Conservation (phyloP, 495 filamentous ascomycete species). For the Podospora bellae-mahoneyi region DNA sequence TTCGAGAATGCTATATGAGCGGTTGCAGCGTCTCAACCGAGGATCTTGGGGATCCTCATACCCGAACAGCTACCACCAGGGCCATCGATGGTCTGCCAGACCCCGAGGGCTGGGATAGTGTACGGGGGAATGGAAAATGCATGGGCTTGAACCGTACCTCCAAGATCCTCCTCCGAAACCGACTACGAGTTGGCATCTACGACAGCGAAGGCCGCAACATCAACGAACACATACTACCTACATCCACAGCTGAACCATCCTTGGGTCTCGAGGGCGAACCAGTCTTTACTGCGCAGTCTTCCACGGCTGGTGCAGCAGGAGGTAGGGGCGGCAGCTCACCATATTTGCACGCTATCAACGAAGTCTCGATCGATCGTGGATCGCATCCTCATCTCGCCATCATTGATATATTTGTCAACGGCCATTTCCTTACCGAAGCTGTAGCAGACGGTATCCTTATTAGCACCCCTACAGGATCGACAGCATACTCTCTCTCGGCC, state of each 20-base stretch:
- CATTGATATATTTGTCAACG: conserved; percentile 81
- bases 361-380: conserved; percentile 89
- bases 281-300: not conserved
- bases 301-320: not conserved
- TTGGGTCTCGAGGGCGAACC: not conserved
- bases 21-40: conserved; percentile 58
- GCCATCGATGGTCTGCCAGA: conserved; percentile 14
- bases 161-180: conserved; percentile 78
- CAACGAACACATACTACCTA: conserved; percentile 46
- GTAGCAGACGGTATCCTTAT: conserved; percentile 95
- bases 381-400: conserved; percentile 84
- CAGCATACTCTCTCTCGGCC: conserved; percentile 86
- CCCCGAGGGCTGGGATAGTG: conserved; percentile 57
- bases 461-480: conserved; percentile 88
- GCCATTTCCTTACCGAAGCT: conserved; percentile 82
- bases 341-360: conserved; percentile 85
- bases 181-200: conserved; percentile 79
- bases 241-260: conserved; percentile 39
- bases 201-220: conserved; percentile 56
- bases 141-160: conserved; percentile 72
- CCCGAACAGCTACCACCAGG: conserved; percentile 32
- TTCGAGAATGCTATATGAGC: conserved; percentile 90
- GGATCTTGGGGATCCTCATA: conserved; percentile 45
- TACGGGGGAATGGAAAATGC: conserved; percentile 77
- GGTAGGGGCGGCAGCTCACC: conserved; percentile 22